Conservation (phyloP, 176 grass and related monocot genomes). For the Rhipidocladum racemiflorum region DNA sequence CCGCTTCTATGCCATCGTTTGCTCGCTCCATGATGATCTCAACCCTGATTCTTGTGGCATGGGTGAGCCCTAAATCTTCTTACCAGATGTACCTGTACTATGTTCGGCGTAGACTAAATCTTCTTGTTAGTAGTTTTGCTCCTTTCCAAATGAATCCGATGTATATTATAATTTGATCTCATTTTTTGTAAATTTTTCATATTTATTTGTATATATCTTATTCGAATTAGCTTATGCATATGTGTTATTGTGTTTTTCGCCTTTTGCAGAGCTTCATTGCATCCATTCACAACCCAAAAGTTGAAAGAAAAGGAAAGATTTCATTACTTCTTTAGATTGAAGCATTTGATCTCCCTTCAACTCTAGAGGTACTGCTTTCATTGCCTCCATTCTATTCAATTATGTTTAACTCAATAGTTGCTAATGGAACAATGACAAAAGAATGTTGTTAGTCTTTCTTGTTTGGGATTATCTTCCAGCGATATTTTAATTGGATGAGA, state of each 20-base stretch:
- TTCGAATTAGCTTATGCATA: constrained; percentile 1
- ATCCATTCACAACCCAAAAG: not conserved
- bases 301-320: constrained; percentile 25
- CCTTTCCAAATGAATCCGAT: not conserved
- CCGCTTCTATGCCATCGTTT: constrained; percentile 80
- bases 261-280: not conserved
- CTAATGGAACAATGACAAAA: no score
- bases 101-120: constrained; percentile 68
- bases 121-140: constrained; percentile 8
- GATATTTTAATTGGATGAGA: constrained; percentile 29
- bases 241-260: not conserved
- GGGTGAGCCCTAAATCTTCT: constrained; percentile 45
- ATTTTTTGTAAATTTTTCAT: constrained; percentile 7
- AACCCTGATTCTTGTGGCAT: constrained; percentile 66
- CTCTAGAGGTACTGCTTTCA: not conserved
- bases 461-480: no score
- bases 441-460: no score
- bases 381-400: no score
- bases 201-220: constrained; percentile 41
- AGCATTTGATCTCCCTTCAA: constrained; percentile 63
- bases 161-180: not conserved
- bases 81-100: not conserved
- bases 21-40: constrained; percentile 59
- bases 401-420: no score
- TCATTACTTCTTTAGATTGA: constrained; percentile 63